phyloP scores from a whole-genome alignment of 495 filamentous ascomycete species.

The Penicillium soppii region DNA sequence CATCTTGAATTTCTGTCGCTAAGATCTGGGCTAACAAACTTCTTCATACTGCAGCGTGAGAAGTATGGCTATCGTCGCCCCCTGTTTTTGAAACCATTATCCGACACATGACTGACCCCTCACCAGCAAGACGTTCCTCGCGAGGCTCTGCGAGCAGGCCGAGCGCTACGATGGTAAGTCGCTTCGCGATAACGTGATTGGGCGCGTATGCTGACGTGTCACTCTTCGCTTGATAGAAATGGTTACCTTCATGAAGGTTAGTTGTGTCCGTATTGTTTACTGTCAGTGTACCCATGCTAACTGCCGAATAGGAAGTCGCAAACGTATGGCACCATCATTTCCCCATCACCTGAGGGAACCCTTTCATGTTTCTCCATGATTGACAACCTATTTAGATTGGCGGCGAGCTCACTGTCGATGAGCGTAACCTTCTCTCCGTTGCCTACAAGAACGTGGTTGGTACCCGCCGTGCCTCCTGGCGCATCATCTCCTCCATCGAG shows the following conservation, averaged over 20 bases:
- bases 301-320: conserved; percentile 75
- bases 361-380: conserved; percentile 9
- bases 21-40: conserved; percentile 24
- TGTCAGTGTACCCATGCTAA: conserved; percentile 34
- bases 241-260: conserved; percentile 99
- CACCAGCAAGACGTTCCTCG: conserved; percentile 98
- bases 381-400: conserved; percentile 65
- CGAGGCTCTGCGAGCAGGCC: conserved; percentile 99
- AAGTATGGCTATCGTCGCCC: conserved; percentile 53
- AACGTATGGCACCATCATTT: conserved; percentile 62
- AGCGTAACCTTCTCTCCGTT: conserved; percentile 98
- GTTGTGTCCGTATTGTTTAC: conserved; percentile 27
- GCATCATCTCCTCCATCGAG: conserved; percentile 99
- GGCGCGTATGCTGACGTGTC: conserved; percentile 21
- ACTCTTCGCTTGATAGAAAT: conserved; percentile 63
- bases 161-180: conserved; percentile 97
- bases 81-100: conserved; percentile 14
- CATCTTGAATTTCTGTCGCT: conserved; percentile 2
- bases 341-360: not conserved
- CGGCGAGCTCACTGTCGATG: conserved; percentile 89
- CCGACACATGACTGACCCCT: conserved; percentile 33
- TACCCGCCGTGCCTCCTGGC: conserved; percentile 97
- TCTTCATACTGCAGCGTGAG: conserved; percentile 65
- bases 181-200: not conserved
- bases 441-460: conserved; percentile 99